Conservation (phyloP, 202 grass and related monocot genomes). For the Dendrocalamus latiflorus region DNA sequence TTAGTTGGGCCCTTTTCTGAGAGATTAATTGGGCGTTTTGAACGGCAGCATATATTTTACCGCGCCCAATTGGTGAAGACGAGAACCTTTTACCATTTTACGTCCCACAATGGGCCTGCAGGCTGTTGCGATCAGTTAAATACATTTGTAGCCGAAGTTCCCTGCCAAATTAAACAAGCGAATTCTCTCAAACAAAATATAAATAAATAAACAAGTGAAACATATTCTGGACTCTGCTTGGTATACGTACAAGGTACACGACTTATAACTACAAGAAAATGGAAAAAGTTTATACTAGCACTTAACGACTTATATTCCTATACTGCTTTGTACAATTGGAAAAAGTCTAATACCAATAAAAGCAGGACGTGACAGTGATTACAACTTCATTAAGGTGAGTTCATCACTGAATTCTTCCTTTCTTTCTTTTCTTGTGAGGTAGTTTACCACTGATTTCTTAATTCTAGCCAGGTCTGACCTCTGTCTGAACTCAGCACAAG, state of each 20-base stretch:
- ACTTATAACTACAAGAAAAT: neutral
- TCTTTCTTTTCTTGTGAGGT: neutral
- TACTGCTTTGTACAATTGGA: too few species aligned
- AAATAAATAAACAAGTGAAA: too few species aligned
- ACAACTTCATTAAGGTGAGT: neutral
- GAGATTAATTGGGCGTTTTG: too few species aligned
- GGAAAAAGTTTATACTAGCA: neutral
- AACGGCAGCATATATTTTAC: neutral
- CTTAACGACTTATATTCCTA: too few species aligned
- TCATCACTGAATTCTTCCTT: neutral
- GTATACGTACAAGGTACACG: neutral
- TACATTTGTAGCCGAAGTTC: neutral
- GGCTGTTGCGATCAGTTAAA: neutral
- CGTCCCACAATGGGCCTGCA: neutral
- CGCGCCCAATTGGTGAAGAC: neutral
- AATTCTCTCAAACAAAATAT: too few species aligned
- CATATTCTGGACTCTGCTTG: neutral
- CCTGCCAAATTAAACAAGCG: neutral
- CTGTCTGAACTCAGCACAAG: conserved; percentile 17
- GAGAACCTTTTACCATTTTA: neutral
- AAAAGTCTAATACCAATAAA: neutral
- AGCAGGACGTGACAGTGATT: neutral
- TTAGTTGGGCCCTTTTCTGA: too few species aligned
- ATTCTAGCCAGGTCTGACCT: conserved; percentile 18
- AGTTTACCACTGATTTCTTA: too few species aligned